Conservation (phyloP, 345 rosid species). For the Hypericum androsaemum region DNA sequence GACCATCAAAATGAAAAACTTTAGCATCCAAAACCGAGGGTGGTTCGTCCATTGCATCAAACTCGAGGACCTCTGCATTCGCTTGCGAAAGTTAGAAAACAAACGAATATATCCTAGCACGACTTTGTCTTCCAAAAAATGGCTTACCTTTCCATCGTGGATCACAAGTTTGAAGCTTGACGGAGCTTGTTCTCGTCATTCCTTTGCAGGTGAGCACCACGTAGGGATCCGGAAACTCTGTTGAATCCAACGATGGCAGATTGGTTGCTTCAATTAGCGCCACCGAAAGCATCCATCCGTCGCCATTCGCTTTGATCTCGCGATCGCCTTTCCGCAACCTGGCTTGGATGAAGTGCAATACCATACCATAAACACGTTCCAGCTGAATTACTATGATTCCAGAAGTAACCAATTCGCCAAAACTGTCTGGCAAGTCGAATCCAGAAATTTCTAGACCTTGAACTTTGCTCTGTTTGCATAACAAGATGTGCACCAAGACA, state of each 20-base stretch:
- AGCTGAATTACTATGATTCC: conserved; percentile 49
- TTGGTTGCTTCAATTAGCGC: conserved; percentile 68
- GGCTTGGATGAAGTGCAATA: conserved; percentile 57
- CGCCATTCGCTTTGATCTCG: conserved; percentile 58
- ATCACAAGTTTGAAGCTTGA: conserved; percentile 61
- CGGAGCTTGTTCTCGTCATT: conserved; percentile 72
- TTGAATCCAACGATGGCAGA: conserved; percentile 50
- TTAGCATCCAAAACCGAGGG: conserved; percentile 85
- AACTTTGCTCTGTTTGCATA: conserved; percentile 36
- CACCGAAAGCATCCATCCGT: conserved; percentile 86
- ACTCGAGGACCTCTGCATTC: conserved; percentile 72
- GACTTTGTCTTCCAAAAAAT: conserved; percentile 4
- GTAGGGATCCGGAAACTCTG: conserved; percentile 58
- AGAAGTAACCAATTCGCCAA: conserved; percentile 60
- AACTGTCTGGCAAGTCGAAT: conserved; percentile 82
- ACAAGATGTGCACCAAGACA: conserved; percentile 47
- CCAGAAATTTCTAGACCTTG: conserved; percentile 70
- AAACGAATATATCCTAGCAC: neutral
- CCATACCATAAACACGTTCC: conserved; percentile 57
- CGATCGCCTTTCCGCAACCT: conserved; percentile 63
- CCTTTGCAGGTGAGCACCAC: conserved; percentile 83
- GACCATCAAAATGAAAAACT: conserved; percentile 87
- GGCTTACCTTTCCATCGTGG: conserved; percentile 85
- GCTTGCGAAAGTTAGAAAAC: conserved; percentile 7
- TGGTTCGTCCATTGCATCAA: conserved; percentile 92